Evolutionary conservation across 768 basidiomycete species (phyloP).

Genomic region (Tylopilus rubrobrunneus): DNA sequence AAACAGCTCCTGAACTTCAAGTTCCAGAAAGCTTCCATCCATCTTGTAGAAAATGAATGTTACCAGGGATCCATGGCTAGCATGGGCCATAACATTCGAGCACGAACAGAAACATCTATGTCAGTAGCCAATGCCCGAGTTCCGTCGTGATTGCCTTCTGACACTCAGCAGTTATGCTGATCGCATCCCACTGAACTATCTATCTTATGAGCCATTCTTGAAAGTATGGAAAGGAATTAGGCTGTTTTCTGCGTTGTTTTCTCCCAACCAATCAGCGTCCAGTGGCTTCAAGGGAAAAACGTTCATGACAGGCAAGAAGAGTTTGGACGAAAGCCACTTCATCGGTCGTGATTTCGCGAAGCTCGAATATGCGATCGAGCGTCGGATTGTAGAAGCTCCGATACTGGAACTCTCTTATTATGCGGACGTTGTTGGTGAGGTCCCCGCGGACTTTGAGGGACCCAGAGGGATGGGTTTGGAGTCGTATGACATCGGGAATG

Average conservation of each 20-base stretch:
- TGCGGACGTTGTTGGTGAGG: conserved; percentile 76
- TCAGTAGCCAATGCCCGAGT: conserved; percentile 2
- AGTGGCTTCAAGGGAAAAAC: conserved; percentile 1
- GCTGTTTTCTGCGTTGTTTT: conserved; percentile 37
- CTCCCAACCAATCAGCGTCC: conserved; percentile 6
- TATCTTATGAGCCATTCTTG: conserved; percentile 38
- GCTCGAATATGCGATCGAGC: conserved; percentile 85
- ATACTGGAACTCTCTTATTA: conserved; percentile 82
- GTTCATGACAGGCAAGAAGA: conserved; percentile 20
- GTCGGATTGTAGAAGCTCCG: conserved; percentile 75
- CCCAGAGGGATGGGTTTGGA: conserved; percentile 36
- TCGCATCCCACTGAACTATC: conserved; percentile 29
- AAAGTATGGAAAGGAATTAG: conserved; percentile 57
- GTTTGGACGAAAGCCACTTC: conserved; percentile 51
- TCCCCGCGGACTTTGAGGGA: conserved; percentile 42
- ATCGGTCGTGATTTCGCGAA: conserved; percentile 51
- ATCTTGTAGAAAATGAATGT: conserved; percentile 70
- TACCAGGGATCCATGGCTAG: conserved; percentile 64
- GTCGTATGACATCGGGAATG: conserved; percentile 75
- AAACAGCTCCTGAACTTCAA: conserved; percentile 74
- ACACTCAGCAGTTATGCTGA: conserved; percentile 22
- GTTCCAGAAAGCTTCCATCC: conserved; percentile 62
- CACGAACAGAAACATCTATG: conserved; percentile 48
- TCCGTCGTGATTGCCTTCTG: conserved; percentile 3
- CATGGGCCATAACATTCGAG: conserved; percentile 60